Percentiles rank a stretch among this genome's conserved stretches.
These are phyloP conservation scores for Globisporangium apiculatum DNA, from an alignment of 352 stramenopile genomes.

Conservation along the genomic window DNA sequence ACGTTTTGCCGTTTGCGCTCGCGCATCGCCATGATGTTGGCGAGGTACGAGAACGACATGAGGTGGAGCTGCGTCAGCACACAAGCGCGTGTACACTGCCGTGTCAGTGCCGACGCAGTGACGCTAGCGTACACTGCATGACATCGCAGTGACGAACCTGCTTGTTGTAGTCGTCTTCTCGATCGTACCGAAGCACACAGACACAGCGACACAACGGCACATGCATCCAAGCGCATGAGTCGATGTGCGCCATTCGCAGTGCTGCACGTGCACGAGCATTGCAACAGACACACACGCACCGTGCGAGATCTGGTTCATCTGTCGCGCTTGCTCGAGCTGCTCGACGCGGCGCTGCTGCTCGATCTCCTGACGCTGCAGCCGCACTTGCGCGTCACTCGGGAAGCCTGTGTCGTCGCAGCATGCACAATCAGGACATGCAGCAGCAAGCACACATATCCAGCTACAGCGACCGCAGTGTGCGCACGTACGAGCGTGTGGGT, in stretches of 20 bases:
- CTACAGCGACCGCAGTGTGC: too few species aligned
- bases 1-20: slow-evolving; percentile 27
- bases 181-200: background rate
- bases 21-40: slow-evolving; percentile 45
- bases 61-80: slow-evolving; percentile 25
- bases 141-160: slow-evolving; percentile 17
- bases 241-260: background rate
- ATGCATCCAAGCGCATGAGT: too few species aligned
- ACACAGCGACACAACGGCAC: background rate
- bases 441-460: too few species aligned
- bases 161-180: slow-evolving; percentile 38
- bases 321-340: slow-evolving; percentile 33
- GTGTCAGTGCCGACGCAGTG: background rate
- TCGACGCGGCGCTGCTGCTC: slow-evolving; percentile 26
- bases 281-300: slow-evolving; percentile 11
- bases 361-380: slow-evolving; percentile 21
- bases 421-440: background rate
- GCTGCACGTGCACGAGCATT: background rate
- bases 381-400: slow-evolving; percentile 9
- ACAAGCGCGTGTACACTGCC: background rate
- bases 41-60: slow-evolving; percentile 42
- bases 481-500: background rate
- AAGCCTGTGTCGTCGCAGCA: slow-evolving; percentile 6
- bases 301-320: slow-evolving; percentile 31
- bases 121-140: too few species aligned